Percentiles rank a stretch among this genome's conserved stretches.
Conservation (phyloP, 495 filamentous ascomycete genomes). For the Apiosordaria backusii region DNA sequence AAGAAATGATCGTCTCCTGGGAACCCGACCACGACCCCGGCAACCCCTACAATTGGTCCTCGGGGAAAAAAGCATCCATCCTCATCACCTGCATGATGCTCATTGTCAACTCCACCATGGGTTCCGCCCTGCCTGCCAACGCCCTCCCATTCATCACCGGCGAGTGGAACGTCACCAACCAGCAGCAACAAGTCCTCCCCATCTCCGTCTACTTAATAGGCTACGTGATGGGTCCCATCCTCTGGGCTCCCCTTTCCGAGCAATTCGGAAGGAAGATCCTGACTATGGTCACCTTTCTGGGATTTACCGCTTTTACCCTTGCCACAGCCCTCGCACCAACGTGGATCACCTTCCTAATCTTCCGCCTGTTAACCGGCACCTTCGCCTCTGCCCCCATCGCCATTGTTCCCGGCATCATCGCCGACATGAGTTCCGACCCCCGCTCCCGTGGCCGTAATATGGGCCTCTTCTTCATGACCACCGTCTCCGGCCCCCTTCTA, state of each 20-base stretch:
- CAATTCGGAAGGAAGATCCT: slow-evolving; percentile 63
- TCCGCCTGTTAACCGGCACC: slow-evolving; percentile 63
- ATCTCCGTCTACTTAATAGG: slow-evolving; percentile 71
- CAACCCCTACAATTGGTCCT: slow-evolving; percentile 57
- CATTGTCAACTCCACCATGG: slow-evolving; percentile 74
- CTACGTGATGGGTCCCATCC: slow-evolving; percentile 40
- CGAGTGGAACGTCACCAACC: slow-evolving; percentile 56
- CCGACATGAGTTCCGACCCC: slow-evolving; percentile 61
- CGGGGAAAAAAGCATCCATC: slow-evolving; percentile 56
- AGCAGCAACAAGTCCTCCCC: slow-evolving; percentile 62
- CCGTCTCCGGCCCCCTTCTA: slow-evolving; percentile 63
- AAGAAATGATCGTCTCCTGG: slow-evolving; percentile 47
- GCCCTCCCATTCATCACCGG: slow-evolving; percentile 54
- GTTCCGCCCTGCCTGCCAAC: slow-evolving; percentile 62
- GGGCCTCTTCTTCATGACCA: slow-evolving; percentile 63
- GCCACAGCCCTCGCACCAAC: slow-evolving; percentile 66
- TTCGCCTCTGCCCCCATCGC: slow-evolving; percentile 65
- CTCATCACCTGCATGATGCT: slow-evolving; percentile 55
- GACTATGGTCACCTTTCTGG: slow-evolving; percentile 56
- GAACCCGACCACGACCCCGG: slow-evolving; percentile 43
- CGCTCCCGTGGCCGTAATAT: slow-evolving; percentile 63
- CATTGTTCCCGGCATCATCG: slow-evolving; percentile 68
- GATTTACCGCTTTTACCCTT: slow-evolving; percentile 65
- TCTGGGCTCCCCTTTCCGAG: slow-evolving; percentile 70
- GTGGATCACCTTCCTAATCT: slow-evolving; percentile 63